Percentiles rank a stretch among this genome's conserved stretches.
These are phyloP conservation scores for Trifolium dubium DNA, from an alignment of 306 rosid species.

Conservation along the genomic window DNA sequence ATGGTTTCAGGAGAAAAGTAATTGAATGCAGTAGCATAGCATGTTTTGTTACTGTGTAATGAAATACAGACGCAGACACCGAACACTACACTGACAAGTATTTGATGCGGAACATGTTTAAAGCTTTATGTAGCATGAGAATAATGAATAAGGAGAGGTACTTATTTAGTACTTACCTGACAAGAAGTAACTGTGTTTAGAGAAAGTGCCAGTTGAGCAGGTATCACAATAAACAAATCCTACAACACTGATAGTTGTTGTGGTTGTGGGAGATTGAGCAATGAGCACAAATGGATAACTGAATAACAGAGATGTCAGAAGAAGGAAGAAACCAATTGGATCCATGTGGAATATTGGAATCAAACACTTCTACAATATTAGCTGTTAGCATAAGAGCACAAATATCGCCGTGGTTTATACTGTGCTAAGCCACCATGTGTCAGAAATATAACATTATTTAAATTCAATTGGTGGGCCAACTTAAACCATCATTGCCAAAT, in stretches of 20 bases:
- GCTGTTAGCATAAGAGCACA: neutral
- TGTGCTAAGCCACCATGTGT: no score
- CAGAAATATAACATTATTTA: no score
- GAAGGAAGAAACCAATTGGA: constrained; percentile 45
- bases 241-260: constrained; percentile 58
- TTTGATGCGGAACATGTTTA: neutral
- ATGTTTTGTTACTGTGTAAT: neutral
- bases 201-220: constrained; percentile 62
- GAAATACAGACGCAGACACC: neutral
- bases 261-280: constrained; percentile 42
- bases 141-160: neutral
- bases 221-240: constrained; percentile 80
- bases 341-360: constrained; percentile 50
- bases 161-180: constrained; percentile 52
- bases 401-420: no score
- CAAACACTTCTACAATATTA: constrained; percentile 1
- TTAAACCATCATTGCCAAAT: no score
- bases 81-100: neutral
- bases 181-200: constrained; percentile 71
- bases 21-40: neutral
- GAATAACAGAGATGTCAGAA: constrained; percentile 28
- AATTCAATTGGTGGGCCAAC: no score
- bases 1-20: neutral
- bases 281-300: constrained; percentile 32
- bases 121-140: neutral